Percentiles rank a stretch among this genome's conserved stretches.
Conservation (phyloP, 306 rosid species). For the Quercus cerris region DNA sequence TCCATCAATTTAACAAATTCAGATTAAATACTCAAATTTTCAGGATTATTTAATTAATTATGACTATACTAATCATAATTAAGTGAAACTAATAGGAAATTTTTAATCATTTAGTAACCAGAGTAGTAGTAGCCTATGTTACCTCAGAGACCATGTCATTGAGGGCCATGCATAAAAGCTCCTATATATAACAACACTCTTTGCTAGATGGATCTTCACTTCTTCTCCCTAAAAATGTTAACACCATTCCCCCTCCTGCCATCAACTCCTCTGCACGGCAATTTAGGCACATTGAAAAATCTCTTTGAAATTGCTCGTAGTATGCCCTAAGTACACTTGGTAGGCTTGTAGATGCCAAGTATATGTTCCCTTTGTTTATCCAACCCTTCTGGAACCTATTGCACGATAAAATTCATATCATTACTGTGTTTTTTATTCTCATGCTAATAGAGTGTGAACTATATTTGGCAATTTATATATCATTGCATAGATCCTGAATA, state of each 20-base stretch:
- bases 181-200: constrained; percentile 17
- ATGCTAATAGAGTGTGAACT: too few relatives aligned
- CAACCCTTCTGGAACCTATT: constrained; percentile 49
- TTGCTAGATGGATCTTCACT: constrained; percentile 5
- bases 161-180: constrained; percentile 48
- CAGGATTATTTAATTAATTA: too few relatives aligned
- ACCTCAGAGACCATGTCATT: constrained; percentile 3
- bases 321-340: constrained; percentile 38
- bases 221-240: constrained; percentile 45
- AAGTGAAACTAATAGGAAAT: too few relatives aligned
- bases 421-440: too few relatives aligned
- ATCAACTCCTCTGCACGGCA: constrained; percentile 47
- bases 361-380: constrained; percentile 57
- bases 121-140: too few relatives aligned
- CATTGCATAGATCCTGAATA: too few relatives aligned
- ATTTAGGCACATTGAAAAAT: constrained; percentile 1
- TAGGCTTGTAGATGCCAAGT: constrained; percentile 43
- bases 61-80: too few relatives aligned
- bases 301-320: constrained; percentile 44
- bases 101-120: too few relatives aligned
- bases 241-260: constrained; percentile 44
- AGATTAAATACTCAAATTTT: too few relatives aligned
- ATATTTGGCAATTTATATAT: too few relatives aligned
- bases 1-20: too few relatives aligned
- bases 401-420: neutral